A percentile compares a stretch with the other conserved stretches of the same genome.
Evolutionary conservation across 192 early-diverging fungal species (phyloP).

Genomic region (Glomus cerebriforme): DNA sequence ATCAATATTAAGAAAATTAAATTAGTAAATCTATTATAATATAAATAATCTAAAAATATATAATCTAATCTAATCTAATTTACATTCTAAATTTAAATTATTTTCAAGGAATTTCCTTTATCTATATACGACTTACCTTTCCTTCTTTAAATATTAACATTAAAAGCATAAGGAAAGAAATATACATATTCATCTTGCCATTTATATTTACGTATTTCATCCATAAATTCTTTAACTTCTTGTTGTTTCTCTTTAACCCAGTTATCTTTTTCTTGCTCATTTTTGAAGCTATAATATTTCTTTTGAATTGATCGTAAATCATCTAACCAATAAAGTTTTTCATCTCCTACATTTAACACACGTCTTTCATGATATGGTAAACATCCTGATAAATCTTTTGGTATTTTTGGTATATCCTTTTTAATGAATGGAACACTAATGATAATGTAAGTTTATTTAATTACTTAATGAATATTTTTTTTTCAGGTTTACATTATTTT

Average conservation of each 20-base stretch:
- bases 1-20: not conserved
- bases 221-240: not conserved
- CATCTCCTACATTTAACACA: not conserved
- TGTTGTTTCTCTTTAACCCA: not conserved
- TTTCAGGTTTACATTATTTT: too few species aligned
- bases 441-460: too few species aligned
- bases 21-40: not conserved
- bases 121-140: not conserved
- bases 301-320: not conserved
- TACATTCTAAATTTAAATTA: not conserved
- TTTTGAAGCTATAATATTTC: not conserved
- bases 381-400: not conserved
- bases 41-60: not conserved
- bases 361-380: not conserved
- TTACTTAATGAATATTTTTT: too few species aligned
- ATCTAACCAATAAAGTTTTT: not conserved
- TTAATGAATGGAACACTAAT: not conserved
- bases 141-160: not conserved
- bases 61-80: not conserved
- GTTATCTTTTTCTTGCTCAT: not conserved
- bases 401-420: not conserved
- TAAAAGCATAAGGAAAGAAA: not conserved
- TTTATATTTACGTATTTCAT: not conserved
- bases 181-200: not conserved
- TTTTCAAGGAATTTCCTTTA: too few species aligned